Percentiles rank a stretch among this genome's conserved stretches.
These are phyloP conservation scores for Neonectria faginata DNA, from an alignment of 2,329 filamentous ascomycete genomes.

Conservation along the genomic window DNA sequence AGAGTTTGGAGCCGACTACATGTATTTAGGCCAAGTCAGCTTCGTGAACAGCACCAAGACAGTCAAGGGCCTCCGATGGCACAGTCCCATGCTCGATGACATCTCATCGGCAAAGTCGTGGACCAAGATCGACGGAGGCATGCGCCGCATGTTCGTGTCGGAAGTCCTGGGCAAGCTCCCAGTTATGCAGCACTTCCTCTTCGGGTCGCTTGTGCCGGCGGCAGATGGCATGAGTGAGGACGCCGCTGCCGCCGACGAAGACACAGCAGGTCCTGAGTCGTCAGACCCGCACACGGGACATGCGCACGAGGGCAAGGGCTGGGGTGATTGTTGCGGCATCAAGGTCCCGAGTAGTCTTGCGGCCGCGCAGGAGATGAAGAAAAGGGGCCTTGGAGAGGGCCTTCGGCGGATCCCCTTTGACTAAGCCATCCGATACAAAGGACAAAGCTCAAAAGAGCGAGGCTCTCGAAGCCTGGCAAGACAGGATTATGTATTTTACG, in stretches of 20 bases:
- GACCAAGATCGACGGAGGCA: slow-evolving; percentile 92
- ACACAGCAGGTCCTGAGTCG: slow-evolving; percentile 68
- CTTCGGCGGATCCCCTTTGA: slow-evolving; percentile 86
- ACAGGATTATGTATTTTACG: slow-evolving; percentile 10
- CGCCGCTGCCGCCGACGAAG: slow-evolving; percentile 58
- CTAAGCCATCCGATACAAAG: slow-evolving; percentile 54
- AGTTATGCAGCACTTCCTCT: slow-evolving; percentile 98
- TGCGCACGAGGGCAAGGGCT: slow-evolving; percentile 73
- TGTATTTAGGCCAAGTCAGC: slow-evolving; percentile 91
- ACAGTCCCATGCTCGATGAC: slow-evolving; percentile 97
- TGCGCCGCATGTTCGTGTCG: slow-evolving; percentile 95
- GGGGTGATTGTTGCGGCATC: slow-evolving; percentile 98
- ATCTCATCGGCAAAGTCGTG: slow-evolving; percentile 91
- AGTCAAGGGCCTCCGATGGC: slow-evolving; percentile 93
- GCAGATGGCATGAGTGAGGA: slow-evolving; percentile 82
- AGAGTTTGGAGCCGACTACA: slow-evolving; percentile 83
- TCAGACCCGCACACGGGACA: slow-evolving; percentile 73
- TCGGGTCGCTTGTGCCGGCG: slow-evolving; percentile 86
- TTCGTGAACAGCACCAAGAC: slow-evolving; percentile 98
- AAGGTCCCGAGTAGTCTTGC: slow-evolving; percentile 95
- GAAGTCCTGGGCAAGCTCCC: slow-evolving; percentile 94
- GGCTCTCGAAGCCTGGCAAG: slow-evolving; percentile 16
- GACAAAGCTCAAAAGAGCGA: background rate
- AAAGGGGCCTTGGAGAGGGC: slow-evolving; percentile 69
- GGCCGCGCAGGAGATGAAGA: slow-evolving; percentile 89